Evolutionary conservation across 805 yeast species (phyloP).

Genomic region (Candida pseudoglaebosa): DNA sequence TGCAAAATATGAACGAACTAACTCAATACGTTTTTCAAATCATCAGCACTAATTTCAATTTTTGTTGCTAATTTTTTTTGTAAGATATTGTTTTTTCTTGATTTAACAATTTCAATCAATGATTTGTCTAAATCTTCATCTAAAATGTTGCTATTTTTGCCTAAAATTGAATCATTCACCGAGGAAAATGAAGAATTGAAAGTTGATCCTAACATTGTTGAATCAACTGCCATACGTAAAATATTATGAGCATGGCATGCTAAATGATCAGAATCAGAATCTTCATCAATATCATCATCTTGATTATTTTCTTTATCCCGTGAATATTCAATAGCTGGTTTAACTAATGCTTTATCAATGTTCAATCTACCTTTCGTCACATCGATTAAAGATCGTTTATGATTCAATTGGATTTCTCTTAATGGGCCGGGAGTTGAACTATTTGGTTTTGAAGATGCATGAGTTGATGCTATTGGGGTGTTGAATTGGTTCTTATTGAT

Average conservation of each 20-base stretch:
- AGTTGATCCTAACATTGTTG: constrained; percentile 43
- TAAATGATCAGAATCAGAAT: constrained; percentile 31
- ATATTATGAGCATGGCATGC: constrained; percentile 46
- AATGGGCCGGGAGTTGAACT: constrained; percentile 24
- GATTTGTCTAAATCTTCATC: constrained; percentile 15
- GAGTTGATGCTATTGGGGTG: too few species aligned
- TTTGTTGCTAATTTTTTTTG: constrained; percentile 18
- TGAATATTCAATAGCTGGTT: not conserved
- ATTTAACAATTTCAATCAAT: constrained; percentile 14
- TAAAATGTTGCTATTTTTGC: constrained; percentile 13
- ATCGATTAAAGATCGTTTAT: constrained; percentile 8
- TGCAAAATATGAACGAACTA: not conserved
- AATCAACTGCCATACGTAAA: constrained; percentile 44
- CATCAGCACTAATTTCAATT: constrained; percentile 37
- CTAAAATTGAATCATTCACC: constrained; percentile 27
- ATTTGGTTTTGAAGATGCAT: not conserved
- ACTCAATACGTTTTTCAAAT: constrained; percentile 24
- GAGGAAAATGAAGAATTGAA: constrained; percentile 35
- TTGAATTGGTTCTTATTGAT: too few species aligned
- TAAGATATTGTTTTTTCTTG: constrained; percentile 4
- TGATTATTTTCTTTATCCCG: constrained; percentile 5
- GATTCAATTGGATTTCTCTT: constrained; percentile 16
- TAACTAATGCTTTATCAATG: constrained; percentile 9
- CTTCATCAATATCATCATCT: constrained; percentile 13
- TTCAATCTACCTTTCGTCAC: constrained; percentile 10